Base-by-base conservation (phyloP, 495 filamentous ascomycete genomes). In the Neurospora sp. region DNA sequence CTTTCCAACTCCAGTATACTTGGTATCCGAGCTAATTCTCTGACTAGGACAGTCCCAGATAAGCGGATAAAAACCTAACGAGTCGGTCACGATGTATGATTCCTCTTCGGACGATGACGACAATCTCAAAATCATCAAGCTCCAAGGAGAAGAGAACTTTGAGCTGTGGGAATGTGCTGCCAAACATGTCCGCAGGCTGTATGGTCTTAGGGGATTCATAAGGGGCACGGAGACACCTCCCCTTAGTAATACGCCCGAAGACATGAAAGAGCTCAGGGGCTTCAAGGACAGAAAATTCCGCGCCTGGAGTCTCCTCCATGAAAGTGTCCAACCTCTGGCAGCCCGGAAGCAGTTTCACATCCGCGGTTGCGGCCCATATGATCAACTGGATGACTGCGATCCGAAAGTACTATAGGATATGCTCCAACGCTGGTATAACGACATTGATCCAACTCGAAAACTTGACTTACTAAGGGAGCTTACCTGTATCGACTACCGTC, bases 361-460 rank as follows among this genome's bases (percentile, higher is more conserved):
- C 6, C 28, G 1, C 24, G 15, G 54, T 13, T 34, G 13, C 2
- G 5, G 2, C 54, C 13, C 3, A 1, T 1, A 59, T 24, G 5
- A 13, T 28, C n/a, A 7, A 15, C 10, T 31, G 11, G 11, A 28
- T 28, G 0, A 17, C 24, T 34, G 5, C 28, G 54, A 66, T 34
- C 0, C 54, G 2, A 66, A 66, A 66, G 1, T 8, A 9, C 2
- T 66, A 66, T 66, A 28, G 54, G 54, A 66, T 19, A 3, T 0
- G 28, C 3, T 34, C 6, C 54, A 66, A 36, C 28, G 28, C 11
- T 66, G 28, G 54, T 66, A 66, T 66, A 17, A 7, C 7, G 2
- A 66, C 11, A 66, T 66, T 8, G 0, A 1, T 1, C 13, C 28
- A 31, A 0, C 0, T 1, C 2, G 3, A 19, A 31, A 66, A 9